Evolutionary conservation across 805 yeast species (phyloP), one percentile per base, ranked within the genome.

Genomic region (Metschnikowia borealis): DNA sequence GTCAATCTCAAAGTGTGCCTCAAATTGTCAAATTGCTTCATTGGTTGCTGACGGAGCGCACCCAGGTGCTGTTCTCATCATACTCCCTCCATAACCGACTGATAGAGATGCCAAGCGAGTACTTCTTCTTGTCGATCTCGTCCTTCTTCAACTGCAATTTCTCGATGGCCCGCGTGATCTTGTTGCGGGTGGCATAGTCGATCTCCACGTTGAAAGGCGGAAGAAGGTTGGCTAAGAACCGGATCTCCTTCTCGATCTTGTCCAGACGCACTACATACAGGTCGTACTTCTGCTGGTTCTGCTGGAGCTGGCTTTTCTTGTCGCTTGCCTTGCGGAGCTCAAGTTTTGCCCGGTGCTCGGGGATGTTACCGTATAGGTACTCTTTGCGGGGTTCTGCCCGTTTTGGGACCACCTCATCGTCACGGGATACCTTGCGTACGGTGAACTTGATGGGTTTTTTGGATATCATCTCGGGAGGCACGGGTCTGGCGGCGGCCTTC

Each of bases 201-300:
- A 73, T 59, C 50, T 73, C 77, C 23, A 72, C 75, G 49, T 71
- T 72, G 54, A 64, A 69, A 1, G 78, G 78, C 2, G 78, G 78
- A 38, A 73, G 68, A 35, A 73, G 62, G 38, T 66, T 67, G 18
- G 63, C 54, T 51, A 73, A 67, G 51, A 72, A 73, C 14, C 56
- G 59, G 20, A 73, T 66, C 48, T 73, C 78, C 58, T 73, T 72
- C 15, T 70, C 60, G 42, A 73, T 71, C 51, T 73, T 73, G 26
- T 49, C 61, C n/a, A 71, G 66, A 33, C 67, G 60, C 31, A 55
- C 55, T 21, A 54, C 61, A 47, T 65, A 68, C 50, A 58, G 64
- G 45, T 72, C 75, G 51, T 69, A 69, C 53, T 69, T 70, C 38
- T 56, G 55, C 59, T 73, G 75, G 11, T 44, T 51, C 26, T 49